These are phyloP conservation scores for Coccinonectria pachysandricola DNA, from an alignment of 2,329 filamentous ascomycete species.

Conservation along the genomic window DNA sequence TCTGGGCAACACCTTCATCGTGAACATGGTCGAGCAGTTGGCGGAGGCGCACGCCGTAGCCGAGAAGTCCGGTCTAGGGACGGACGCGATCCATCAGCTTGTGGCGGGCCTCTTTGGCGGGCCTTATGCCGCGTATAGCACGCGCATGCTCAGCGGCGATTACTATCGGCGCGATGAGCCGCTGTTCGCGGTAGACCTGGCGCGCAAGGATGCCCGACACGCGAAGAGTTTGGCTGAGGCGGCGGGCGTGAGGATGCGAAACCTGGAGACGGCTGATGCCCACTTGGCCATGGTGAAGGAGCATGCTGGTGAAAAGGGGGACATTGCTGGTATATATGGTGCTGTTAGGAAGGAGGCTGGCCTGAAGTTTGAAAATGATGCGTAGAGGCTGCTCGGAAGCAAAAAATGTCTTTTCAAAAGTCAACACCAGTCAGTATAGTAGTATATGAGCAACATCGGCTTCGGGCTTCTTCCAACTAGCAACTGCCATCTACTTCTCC, in stretches of 20 bases:
- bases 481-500: too few species aligned
- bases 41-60: conserved; percentile 70
- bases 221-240: conserved; percentile 55
- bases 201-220: conserved; percentile 72
- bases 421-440: too few species aligned
- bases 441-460: too few species aligned
- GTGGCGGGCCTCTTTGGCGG: conserved; percentile 67
- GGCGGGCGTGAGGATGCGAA: conserved; percentile 52
- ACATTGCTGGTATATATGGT: conserved; percentile 77
- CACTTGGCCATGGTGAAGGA: conserved; percentile 62
- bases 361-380: conserved; percentile 59
- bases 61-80: conserved; percentile 70
- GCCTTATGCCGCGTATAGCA: conserved; percentile 63
- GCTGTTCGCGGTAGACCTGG: conserved; percentile 74
- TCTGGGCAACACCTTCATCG: conserved; percentile 76
- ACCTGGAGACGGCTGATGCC: conserved; percentile 55
- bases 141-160: conserved; percentile 63
- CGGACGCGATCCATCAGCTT: conserved; percentile 58
- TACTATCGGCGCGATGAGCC: conserved; percentile 69
- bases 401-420: too few species aligned
- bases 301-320: conserved; percentile 57
- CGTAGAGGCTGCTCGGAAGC: too few species aligned
- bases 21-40: conserved; percentile 72
- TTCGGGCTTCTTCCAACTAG: too few species aligned
- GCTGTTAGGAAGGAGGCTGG: conserved; percentile 65